phyloP scores from a whole-genome alignment of 2,329 filamentous ascomycete genomes.

The Xylariaceae sp. region DNA sequence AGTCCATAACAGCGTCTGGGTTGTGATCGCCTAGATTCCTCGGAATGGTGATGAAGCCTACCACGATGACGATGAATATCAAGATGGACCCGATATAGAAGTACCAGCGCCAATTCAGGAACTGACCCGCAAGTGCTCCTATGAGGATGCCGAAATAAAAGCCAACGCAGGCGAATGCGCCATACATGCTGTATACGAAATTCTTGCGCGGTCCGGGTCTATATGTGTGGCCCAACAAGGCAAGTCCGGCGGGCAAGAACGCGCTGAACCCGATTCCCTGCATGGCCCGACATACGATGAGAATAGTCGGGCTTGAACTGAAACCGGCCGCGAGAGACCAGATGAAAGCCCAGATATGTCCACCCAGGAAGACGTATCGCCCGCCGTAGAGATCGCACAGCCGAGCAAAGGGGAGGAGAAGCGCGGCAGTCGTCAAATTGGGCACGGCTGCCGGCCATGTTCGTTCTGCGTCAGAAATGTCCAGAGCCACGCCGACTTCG shows the following conservation, averaged over 20 bases:
- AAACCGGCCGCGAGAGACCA: conserved; percentile 77
- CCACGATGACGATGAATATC: conserved; percentile 33
- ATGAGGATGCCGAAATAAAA: conserved; percentile 70
- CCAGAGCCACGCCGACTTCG: conserved; percentile 63
- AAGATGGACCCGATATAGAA: conserved; percentile 68
- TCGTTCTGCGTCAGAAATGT: conserved; percentile 66
- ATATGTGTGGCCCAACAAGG: conserved; percentile 69
- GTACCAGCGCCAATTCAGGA: conserved; percentile 68
- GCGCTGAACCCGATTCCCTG: conserved; percentile 78
- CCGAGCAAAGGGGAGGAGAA: conserved; percentile 70
- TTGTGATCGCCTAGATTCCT: conserved; percentile 36
- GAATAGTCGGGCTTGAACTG: conserved; percentile 69
- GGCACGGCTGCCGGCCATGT: conserved; percentile 71
- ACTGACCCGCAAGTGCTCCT: conserved; percentile 66
- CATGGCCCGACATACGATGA: conserved; percentile 75
- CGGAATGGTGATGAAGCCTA: conserved; percentile 40
- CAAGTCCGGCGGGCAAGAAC: conserved; percentile 72
- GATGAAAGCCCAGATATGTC: conserved; percentile 68
- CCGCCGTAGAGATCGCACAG: conserved; percentile 66
- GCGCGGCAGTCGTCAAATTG: conserved; percentile 59
- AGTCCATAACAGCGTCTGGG: conserved; percentile 69
- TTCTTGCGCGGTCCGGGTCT: conserved; percentile 74
- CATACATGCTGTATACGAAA: conserved; percentile 64
- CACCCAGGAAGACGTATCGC: conserved; percentile 64
- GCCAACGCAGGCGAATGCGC: conserved; percentile 59